Evolutionary conservation across 2,329 filamentous ascomycete genomes (phyloP).

Genomic region (Colletotrichum tanaceti): DNA sequence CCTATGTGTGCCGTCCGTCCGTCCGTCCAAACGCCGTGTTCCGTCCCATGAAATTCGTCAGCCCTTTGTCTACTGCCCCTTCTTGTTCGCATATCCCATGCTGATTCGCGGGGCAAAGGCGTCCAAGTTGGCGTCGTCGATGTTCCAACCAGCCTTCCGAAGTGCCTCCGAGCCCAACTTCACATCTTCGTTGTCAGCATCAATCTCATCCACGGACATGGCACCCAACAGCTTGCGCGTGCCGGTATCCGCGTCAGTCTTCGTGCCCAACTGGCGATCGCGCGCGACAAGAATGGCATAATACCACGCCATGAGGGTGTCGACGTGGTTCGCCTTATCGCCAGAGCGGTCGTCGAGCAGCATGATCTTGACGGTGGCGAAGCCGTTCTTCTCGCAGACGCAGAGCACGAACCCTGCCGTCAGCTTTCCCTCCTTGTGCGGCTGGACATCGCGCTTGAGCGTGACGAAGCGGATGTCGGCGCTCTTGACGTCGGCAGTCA

Average conservation of each 20-base stretch:
- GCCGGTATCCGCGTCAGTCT: background rate
- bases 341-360: slow-evolving; percentile 11
- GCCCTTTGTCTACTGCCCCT: background rate
- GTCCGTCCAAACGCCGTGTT: background rate
- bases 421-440: background rate
- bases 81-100: slow-evolving; percentile 1
- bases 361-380: slow-evolving; percentile 27
- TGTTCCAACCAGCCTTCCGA: slow-evolving; percentile 9
- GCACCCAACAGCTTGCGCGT: background rate
- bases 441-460: background rate
- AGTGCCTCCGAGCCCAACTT: background rate
- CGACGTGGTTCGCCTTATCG: background rate
- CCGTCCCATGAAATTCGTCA: background rate
- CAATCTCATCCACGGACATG: slow-evolving; percentile 1
- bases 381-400: background rate
- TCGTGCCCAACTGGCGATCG: background rate
- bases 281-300: slow-evolving; percentile 8
- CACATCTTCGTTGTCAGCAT: background rate
- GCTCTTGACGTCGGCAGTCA: slow-evolving; percentile 12
- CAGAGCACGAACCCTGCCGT: slow-evolving; percentile 5
- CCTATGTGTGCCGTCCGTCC: background rate
- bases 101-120: slow-evolving; percentile 15
- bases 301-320: slow-evolving; percentile 10
- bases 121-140: slow-evolving; percentile 2
- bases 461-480: slow-evolving; percentile 1